Evolutionary conservation across 345 rosid species (phyloP).

Genomic region (Ceriops zippeliana): DNA sequence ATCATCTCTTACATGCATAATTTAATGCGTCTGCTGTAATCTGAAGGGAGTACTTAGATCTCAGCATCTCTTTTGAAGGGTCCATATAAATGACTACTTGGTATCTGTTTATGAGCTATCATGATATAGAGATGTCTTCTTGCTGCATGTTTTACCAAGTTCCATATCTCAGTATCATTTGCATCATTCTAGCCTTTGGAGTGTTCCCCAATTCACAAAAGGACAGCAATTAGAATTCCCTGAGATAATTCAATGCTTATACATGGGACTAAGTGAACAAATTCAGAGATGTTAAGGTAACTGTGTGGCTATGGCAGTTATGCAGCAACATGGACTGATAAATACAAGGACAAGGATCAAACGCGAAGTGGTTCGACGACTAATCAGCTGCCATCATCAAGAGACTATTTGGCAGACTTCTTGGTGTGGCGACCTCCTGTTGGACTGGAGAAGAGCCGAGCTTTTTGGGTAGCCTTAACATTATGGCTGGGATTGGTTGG

Average conservation of each 20-base stretch:
- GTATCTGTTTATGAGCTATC: background rate
- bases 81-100: background rate
- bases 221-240: background rate
- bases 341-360: slow-evolving; percentile 55
- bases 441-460: slow-evolving; percentile 60
- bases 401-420: slow-evolving; percentile 67
- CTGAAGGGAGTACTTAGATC: background rate
- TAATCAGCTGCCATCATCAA: slow-evolving; percentile 61
- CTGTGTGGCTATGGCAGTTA: slow-evolving; percentile 46
- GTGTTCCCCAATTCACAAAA: background rate
- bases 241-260: background rate
- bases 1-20: background rate
- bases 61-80: background rate
- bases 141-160: background rate
- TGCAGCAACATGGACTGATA: slow-evolving; percentile 84
- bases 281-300: background rate
- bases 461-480: slow-evolving; percentile 73
- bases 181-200: background rate
- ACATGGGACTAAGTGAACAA: background rate
- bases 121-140: background rate
- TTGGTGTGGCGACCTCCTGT: slow-evolving; percentile 73
- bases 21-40: background rate
- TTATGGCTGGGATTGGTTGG: slow-evolving; percentile 86
- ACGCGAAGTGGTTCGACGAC: slow-evolving; percentile 48
- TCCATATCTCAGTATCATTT: background rate